Percentiles rank a stretch among this genome's conserved stretches.
phyloP scores from a whole-genome alignment of 176 grass and related monocot species.

The Raddia distichophylla region DNA sequence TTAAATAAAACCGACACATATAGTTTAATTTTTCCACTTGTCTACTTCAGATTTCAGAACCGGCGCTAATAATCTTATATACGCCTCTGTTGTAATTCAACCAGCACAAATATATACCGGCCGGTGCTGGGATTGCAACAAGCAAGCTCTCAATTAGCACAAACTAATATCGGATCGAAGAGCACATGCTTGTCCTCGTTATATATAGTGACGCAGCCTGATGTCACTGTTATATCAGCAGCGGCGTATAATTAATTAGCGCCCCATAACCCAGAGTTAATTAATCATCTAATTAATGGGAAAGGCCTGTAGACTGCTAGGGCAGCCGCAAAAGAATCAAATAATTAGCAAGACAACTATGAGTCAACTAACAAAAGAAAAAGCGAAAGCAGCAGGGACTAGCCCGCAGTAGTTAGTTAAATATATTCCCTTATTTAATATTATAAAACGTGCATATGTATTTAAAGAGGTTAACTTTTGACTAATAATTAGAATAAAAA shows the following conservation, averaged over 20 bases:
- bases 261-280: neutral
- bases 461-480: too few relatives aligned
- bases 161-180: neutral
- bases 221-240: slow-evolving; percentile 35
- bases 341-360: slow-evolving; percentile 39
- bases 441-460: too few relatives aligned
- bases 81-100: too few relatives aligned
- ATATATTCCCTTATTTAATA: neutral
- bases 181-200: neutral
- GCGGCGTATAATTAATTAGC: neutral
- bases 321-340: slow-evolving; percentile 39
- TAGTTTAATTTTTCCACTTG: too few relatives aligned
- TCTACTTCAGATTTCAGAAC: too few relatives aligned
- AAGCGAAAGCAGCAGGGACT: neutral
- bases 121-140: neutral
- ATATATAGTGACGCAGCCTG: slow-evolving; percentile 33
- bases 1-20: too few relatives aligned
- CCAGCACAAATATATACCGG: too few relatives aligned
- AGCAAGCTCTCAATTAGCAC: neutral
- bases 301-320: slow-evolving; percentile 33
- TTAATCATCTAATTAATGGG: slow-evolving; percentile 8
- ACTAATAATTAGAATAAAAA: too few relatives aligned
- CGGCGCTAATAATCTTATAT: too few relatives aligned
- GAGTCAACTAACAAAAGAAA: slow-evolving; percentile 46
- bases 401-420: slow-evolving; percentile 9